Evolutionary conservation across 345 rosid species (phyloP).

Genomic region (Eucalyptus shirleyi): DNA sequence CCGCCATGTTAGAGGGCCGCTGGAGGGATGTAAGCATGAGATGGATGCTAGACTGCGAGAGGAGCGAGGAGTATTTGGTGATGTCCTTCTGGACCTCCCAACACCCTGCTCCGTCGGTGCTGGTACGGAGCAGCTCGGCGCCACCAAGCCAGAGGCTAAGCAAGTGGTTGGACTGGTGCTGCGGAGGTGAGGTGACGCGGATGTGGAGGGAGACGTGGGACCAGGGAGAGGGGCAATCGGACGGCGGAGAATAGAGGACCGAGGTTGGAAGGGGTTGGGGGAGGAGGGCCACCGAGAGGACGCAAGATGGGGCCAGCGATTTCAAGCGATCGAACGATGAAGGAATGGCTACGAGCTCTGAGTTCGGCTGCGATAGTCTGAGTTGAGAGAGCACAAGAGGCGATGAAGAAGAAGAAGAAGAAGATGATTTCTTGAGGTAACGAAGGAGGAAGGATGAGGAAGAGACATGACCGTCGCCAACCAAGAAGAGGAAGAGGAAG

Average conservation of each 20-base stretch:
- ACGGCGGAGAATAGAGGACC: neutral
- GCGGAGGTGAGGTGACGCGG: neutral
- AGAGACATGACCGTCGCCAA: neutral
- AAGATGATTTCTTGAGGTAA: neutral
- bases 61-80: constrained; percentile 4
- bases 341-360: neutral
- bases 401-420: neutral
- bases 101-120: neutral
- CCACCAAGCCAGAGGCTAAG: constrained; percentile 9
- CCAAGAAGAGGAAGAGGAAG: neutral
- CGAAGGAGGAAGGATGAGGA: neutral
- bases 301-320: neutral
- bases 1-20: neutral
- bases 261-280: neutral
- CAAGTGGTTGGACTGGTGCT: neutral
- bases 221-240: neutral
- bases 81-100: constrained; percentile 12
- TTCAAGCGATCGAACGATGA: neutral
- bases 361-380: neutral
- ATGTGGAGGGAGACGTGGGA: neutral
- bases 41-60: neutral
- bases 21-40: neutral
- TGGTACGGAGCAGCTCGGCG: constrained; percentile 6
- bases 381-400: neutral
- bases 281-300: neutral